Evolutionary conservation across 2,329 filamentous ascomycete genomes (phyloP), one percentile per base, ranked within the genome.

Genomic region (Epichloe aotearoae): DNA sequence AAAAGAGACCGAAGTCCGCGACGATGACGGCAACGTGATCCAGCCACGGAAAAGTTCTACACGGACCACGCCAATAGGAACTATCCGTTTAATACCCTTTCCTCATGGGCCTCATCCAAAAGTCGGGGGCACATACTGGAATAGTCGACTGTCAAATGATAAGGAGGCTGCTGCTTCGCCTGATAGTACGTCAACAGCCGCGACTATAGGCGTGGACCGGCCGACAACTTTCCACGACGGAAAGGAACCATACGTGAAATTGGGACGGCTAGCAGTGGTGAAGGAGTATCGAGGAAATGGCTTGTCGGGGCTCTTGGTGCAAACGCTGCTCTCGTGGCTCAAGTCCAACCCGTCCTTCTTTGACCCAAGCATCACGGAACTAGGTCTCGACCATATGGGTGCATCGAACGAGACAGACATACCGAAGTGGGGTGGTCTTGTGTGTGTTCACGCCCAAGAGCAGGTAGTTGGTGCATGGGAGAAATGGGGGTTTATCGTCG

Each of bases 391-490:
- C 49, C 66, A 67, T 46, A 63, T 74, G 46, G 69, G 65, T 40
- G 69, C 63, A n/a, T 61, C 61, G 46, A 66, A 52, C 52, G 60
- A 61, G 50, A 64, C 59, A 52, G 67, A 70, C 10, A 66, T 75
- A n/a, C 72, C 75, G 26, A 72, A 72, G 30, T 95, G 87, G 85
- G 75, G 77, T 19, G 89, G 90, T 0, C 71, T 94, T 42, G 73
- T 90, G 7, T 82, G 88, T 61, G 77, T 86, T 23, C 90, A 96
- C 70, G 86, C 88, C 3, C 89, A 95, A 69, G 74, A 76, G 50
- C 65, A 71, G 34, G 80, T 85, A 14, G 73, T 80, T 56, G 68
- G 67, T 30, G 71, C 83, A 57, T 97, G 89, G 80, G 68, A 70
- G 60, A 77, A 73, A 61, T 77, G 83, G 66, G 88, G 88, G 0